Evolutionary conservation across 129 eudicot genomes (phyloP).

Genomic region (Flaveria sonorensis): DNA sequence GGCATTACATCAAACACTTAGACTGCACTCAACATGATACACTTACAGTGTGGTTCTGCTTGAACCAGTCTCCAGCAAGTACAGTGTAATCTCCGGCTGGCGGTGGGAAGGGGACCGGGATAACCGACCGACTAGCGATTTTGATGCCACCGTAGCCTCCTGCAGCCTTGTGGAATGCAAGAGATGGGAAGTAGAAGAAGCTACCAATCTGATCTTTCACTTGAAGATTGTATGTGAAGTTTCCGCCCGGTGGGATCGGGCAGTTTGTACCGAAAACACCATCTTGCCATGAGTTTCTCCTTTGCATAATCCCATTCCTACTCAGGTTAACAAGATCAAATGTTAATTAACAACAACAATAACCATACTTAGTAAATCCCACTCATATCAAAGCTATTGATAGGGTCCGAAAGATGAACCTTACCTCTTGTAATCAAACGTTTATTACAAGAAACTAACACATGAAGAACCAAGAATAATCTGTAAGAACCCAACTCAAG

Average conservation of each 20-base stretch:
- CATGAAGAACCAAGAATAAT: too few species aligned
- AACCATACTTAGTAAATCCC: too few species aligned
- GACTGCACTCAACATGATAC: not conserved
- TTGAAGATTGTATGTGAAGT: slow-evolving; percentile 66
- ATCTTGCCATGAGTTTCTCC: slow-evolving; percentile 74
- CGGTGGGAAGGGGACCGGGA: slow-evolving; percentile 64
- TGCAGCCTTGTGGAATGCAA: slow-evolving; percentile 72
- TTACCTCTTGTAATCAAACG: too few species aligned
- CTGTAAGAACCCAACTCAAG: not conserved
- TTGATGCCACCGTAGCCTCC: slow-evolving; percentile 71
- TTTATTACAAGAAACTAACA: too few species aligned
- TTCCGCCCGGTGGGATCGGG: slow-evolving; percentile 64
- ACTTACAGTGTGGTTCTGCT: slow-evolving; percentile 64
- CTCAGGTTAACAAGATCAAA: slow-evolving; percentile 21
- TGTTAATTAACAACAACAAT: too few species aligned
- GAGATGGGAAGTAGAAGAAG: slow-evolving; percentile 69
- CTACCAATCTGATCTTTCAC: slow-evolving; percentile 79
- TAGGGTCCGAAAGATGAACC: too few species aligned
- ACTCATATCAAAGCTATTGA: too few species aligned
- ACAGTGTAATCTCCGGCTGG: slow-evolving; percentile 65
- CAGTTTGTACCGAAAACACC: slow-evolving; percentile 70
- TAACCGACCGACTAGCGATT: slow-evolving; percentile 60
- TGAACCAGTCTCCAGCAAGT: slow-evolving; percentile 72
- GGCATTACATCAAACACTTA: slow-evolving; percentile 26
- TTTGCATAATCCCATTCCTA: slow-evolving; percentile 70